Base-by-base conservation (phyloP, 2,329 filamentous ascomycete species). In the Alternaria alternata region DNA sequence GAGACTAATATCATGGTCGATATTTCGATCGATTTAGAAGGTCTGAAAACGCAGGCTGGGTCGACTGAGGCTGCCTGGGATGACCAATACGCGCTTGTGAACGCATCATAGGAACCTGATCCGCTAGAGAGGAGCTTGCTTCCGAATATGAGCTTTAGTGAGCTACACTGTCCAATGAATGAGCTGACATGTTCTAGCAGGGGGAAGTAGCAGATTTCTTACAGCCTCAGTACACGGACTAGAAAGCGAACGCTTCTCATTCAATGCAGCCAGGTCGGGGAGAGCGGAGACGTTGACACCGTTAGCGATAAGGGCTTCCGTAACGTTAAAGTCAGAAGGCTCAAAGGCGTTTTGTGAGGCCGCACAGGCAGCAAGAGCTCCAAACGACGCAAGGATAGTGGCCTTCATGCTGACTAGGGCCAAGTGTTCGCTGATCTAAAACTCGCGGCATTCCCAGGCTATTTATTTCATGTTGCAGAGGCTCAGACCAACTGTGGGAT, bases 21-120 rank as follows among this genome's bases (percentile, higher is more conserved):
- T 9, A 67, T 57, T 28, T 69, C 64, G 14, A 57, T 20, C 14
- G 61, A 38, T 11, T 46, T 59, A 8, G 32, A 32, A 16, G 66
- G 68, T 43, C 66, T 61, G 56, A 73, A 71, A 16, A 71, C 62
- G 49, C 69, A 72, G 5, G 59, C 62, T n/a, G 66, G 70, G 16
- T 61, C 39, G 9, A 66, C 52, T 11, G 30, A 42, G 20, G 48
- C 59, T 54, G 68, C 63, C 47, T 69, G 61, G 5, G 41, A 38
- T 16, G 68, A 69, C 67, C 68, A 70, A 47, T 64, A 71, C 11
- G 53, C 30, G 11, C 38, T 49, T 7, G 57, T 59, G 41, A 65
- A 67, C 32, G 47, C 41, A 36, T 54, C 48, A 41, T 70, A 71
- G 16, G 30, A 26, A 9, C 32, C 51, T 7, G 65, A 16, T 7